Evolutionary conservation across 2,329 filamentous ascomycete species (phyloP).

Genomic region (Verticillium klebahnii): DNA sequence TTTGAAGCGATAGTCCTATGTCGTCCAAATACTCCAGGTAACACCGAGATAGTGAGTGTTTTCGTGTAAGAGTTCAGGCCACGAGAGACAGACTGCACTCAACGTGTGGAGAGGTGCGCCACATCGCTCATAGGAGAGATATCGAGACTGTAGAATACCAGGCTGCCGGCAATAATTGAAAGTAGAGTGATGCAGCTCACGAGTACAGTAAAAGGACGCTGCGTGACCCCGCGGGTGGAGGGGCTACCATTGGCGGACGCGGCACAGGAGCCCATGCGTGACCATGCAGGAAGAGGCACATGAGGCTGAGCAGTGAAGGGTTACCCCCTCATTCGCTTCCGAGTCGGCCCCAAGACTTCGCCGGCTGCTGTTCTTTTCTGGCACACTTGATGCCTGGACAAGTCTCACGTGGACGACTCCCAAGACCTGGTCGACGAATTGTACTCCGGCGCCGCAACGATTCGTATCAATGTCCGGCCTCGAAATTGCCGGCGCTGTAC

Average conservation of each 20-base stretch:
- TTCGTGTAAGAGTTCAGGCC: neutral
- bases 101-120: too few species aligned
- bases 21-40: too few species aligned
- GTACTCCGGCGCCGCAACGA: neutral
- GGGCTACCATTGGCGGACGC: neutral
- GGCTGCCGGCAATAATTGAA: neutral
- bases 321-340: neutral
- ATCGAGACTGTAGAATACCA: neutral
- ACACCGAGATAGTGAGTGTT: neutral
- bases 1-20: too few species aligned
- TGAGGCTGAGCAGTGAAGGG: neutral
- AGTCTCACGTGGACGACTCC: neutral
- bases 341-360: neutral
- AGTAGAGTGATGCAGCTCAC: neutral
- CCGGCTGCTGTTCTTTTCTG: neutral
- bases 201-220: neutral
- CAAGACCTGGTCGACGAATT: neutral
- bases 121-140: neutral
- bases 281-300: neutral
- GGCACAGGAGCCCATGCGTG: neutral
- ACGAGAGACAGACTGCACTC: too few species aligned
- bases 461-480: conserved; percentile 4
- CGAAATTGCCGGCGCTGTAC: conserved; percentile 5
- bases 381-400: neutral
- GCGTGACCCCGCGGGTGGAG: neutral